Evolutionary conservation across 345 rosid species (phyloP).

Genomic region (Diplotaxis tenuifolia): DNA sequence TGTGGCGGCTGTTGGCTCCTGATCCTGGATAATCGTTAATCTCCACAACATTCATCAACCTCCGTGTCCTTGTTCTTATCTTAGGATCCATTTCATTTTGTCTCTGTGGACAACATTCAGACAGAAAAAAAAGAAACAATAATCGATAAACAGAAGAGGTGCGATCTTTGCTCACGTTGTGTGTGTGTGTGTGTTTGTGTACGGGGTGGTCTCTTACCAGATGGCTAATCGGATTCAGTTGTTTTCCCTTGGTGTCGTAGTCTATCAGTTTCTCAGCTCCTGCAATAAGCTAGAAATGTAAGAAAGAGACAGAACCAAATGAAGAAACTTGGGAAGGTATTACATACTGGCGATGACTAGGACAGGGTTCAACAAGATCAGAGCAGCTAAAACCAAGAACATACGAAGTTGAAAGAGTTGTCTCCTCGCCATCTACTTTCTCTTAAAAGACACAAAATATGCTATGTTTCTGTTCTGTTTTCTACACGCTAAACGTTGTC

Average conservation of each 20-base stretch:
- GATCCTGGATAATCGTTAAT: constrained; percentile 71
- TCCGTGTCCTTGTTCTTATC: constrained; percentile 15
- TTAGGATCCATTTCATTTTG: constrained; percentile 11
- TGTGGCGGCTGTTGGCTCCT: constrained; percentile 79
- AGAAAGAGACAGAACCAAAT: constrained; percentile 11
- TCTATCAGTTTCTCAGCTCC: constrained; percentile 1
- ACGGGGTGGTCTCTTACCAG: constrained; percentile 16
- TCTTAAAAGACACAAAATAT: not conserved
- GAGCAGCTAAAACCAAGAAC: constrained; percentile 18
- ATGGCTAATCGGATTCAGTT: not conserved
- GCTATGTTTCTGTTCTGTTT: constrained; percentile 12
- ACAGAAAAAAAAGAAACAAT: not conserved
- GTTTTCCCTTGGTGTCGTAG: not conserved
- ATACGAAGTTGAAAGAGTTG: constrained; percentile 1
- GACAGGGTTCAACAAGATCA: constrained; percentile 14
- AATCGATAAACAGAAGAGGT: not conserved
- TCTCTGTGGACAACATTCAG: constrained; percentile 17
- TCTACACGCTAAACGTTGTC: constrained; percentile 1
- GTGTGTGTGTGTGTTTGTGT: not conserved
- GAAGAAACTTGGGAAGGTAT: constrained; percentile 1
- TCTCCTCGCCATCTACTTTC: constrained; percentile 31
- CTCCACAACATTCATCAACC: constrained; percentile 41
- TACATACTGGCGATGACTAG: constrained; percentile 28
- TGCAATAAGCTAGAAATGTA: constrained; percentile 4
- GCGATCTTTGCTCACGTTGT: constrained; percentile 5